phyloP scores from a whole-genome alignment of 2,329 filamentous ascomycete genomes.

The Colletotrichum lupini region DNA sequence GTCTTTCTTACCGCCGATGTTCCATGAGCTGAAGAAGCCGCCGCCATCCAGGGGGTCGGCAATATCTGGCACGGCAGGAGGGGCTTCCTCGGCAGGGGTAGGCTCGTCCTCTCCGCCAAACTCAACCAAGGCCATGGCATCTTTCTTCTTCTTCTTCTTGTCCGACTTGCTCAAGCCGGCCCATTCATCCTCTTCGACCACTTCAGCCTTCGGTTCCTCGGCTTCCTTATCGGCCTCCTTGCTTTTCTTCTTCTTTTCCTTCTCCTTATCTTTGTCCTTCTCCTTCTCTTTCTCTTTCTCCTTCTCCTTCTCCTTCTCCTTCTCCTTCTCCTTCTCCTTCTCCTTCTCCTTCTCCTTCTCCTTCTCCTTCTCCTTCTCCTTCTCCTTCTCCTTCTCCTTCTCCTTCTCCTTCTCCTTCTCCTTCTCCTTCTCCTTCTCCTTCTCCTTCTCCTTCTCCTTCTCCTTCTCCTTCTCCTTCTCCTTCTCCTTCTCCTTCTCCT shows the following conservation, averaged over 20 bases:
- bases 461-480: constrained; percentile 43
- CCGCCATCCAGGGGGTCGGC: constrained; percentile 52
- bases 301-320: constrained; percentile 42
- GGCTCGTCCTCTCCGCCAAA: constrained; percentile 43
- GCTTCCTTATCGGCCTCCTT: constrained; percentile 42
- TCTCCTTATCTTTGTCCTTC: constrained; percentile 40
- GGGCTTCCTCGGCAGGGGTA: constrained; percentile 40
- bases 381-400: constrained; percentile 45
- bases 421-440: constrained; percentile 43
- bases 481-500: constrained; percentile 41
- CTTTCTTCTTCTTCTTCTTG: constrained; percentile 59
- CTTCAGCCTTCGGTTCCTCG: constrained; percentile 24
- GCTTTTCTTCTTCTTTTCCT: constrained; percentile 42
- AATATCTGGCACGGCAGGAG: constrained; percentile 43
- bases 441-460: constrained; percentile 39
- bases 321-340: constrained; percentile 45
- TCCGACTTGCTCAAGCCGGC: constrained; percentile 48
- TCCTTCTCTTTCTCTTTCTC: constrained; percentile 37
- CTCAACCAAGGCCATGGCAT: constrained; percentile 48
- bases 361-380: constrained; percentile 42
- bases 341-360: constrained; percentile 39
- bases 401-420: constrained; percentile 39
- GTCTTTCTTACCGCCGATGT: constrained; percentile 62
- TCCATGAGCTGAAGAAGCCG: constrained; percentile 68
- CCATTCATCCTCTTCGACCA: constrained; percentile 35